Evolutionary conservation across 441 rosid species (phyloP).

Genomic region (Brassica balearica): DNA sequence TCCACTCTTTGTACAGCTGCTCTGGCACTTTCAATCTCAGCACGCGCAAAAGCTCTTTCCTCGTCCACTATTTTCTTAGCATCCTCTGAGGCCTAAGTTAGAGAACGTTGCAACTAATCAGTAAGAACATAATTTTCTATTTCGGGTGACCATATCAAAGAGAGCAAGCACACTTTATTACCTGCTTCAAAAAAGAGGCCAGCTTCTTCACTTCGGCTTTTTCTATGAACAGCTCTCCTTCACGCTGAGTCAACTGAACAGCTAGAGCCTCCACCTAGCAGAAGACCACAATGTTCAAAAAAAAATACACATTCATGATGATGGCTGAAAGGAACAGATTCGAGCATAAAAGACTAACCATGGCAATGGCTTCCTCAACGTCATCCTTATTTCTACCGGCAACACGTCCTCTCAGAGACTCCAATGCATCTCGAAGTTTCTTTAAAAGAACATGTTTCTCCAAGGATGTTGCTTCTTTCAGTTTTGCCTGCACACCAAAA

Average conservation of each 20-base stretch:
- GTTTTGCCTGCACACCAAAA: slow-evolving; percentile 68
- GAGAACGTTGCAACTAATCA: slow-evolving; percentile 34
- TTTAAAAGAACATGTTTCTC: slow-evolving; percentile 97
- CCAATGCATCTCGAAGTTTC: slow-evolving; percentile 96
- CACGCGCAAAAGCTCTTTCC: slow-evolving; percentile 95
- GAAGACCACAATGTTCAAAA: slow-evolving; percentile 32
- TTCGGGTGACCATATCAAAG: not conserved
- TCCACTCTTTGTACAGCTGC: slow-evolving; percentile 97
- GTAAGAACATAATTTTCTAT: not conserved
- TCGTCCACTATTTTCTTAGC: slow-evolving; percentile 94
- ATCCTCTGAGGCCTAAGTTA: slow-evolving; percentile 89
- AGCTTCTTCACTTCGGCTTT: slow-evolving; percentile 96
- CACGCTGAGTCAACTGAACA: slow-evolving; percentile 93
- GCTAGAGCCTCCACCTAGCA: slow-evolving; percentile 95
- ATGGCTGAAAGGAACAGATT: too few species aligned
- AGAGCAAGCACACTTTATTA: too few species aligned
- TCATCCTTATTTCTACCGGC: slow-evolving; percentile 96
- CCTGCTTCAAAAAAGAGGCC: slow-evolving; percentile 91
- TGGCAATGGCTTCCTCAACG: slow-evolving; percentile 88
- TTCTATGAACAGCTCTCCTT: slow-evolving; percentile 93
- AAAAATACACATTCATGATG: too few species aligned
- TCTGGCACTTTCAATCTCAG: slow-evolving; percentile 95
- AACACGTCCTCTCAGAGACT: slow-evolving; percentile 87
- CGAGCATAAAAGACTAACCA: slow-evolving; percentile 58
- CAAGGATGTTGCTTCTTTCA: slow-evolving; percentile 88